A percentile compares a stretch with the other conserved stretches of the same genome.
Evolutionary conservation across 306 rosid genomes (phyloP).

Genomic region (Prunus padus): DNA sequence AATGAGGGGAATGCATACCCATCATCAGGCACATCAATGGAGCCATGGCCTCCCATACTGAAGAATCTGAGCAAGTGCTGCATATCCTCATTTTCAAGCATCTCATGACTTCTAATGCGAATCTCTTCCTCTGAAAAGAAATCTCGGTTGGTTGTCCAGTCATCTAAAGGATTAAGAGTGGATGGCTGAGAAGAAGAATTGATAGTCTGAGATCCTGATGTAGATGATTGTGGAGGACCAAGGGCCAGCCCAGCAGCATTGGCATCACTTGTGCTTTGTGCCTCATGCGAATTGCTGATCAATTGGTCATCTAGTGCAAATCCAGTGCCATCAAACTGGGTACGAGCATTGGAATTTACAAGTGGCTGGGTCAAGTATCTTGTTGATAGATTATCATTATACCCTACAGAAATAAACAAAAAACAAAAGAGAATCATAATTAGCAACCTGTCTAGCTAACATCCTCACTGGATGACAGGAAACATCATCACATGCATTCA

Average conservation of each 20-base stretch:
- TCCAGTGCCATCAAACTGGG: constrained; percentile 50
- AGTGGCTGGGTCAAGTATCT: constrained; percentile 58
- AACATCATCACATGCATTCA: not conserved
- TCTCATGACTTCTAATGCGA: constrained; percentile 89
- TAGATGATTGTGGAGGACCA: constrained; percentile 80
- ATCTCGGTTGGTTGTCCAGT: constrained; percentile 81
- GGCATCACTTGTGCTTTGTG: constrained; percentile 41
- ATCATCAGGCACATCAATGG: constrained; percentile 65
- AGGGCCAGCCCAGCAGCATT: constrained; percentile 76
- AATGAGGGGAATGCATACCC: constrained; percentile 50
- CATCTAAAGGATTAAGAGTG: constrained; percentile 66
- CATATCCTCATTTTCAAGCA: constrained; percentile 98
- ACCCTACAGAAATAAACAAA: constrained; percentile 40
- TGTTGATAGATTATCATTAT: constrained; percentile 44
- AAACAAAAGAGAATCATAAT: constrained; percentile 3
- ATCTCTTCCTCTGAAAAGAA: constrained; percentile 91
- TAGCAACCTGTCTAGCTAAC: not conserved
- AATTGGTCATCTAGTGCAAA: constrained; percentile 59
- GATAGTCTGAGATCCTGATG: constrained; percentile 55
- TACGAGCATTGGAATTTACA: constrained; percentile 52
- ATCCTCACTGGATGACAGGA: not conserved
- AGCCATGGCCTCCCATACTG: constrained; percentile 74
- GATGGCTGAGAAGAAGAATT: constrained; percentile 59
- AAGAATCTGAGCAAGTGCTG: constrained; percentile 91
- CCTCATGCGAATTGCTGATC: constrained; percentile 51